Base-by-base conservation (phyloP, 768 basidiomycete species). In the Boletus tylopilopsis region DNA sequence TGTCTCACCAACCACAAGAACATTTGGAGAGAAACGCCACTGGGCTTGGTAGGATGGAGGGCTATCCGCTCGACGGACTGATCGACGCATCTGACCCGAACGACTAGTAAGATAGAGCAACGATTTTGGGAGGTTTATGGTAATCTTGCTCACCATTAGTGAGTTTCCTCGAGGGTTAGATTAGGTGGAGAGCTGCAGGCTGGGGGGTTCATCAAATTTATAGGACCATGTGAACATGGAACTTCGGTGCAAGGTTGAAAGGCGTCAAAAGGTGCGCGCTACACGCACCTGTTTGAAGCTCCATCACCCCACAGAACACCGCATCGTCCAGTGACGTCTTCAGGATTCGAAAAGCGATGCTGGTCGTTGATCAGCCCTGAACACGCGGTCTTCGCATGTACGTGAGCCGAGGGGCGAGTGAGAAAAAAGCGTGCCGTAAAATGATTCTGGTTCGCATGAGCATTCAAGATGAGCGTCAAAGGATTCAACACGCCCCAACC, bases 1-100 rank as follows among this genome's bases (percentile, higher is more conserved):
- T 21, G 64, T 64, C 39, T 66, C 64, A 3, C 64, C 68, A 18
- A 76, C 73, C 23, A 61, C 66, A 18, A 65, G 73, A 5, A 53
- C 71, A 11, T 75, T 76, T 46, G 73, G 74, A 40, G 63, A 57
- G 37, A 34, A 53, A 30, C 23, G 51, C 19, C 45, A 50, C 29
- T 63, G 62, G 2, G 25, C 11, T 15, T 55, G 44, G 32, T 64
- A 63, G n/a, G 62, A 30, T 24, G 62, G 62, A 9, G 40, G 62
- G 27, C 5, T 47, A 41, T 64, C 57, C 37, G 23, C 19, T 15
- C n/a, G 2, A 29, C 10, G 25, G 36, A 24, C 13, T 36, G 43
- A 45, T 29, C 42, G 63, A 38, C 37, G 51, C 53, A 42, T 50
- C 63, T 63, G 36, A 22, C 25, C 30, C 11, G 15, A 21, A 36